Evolutionary conservation across 345 rosid species (phyloP).

Genomic region (Leavenworthia alabamica): DNA sequence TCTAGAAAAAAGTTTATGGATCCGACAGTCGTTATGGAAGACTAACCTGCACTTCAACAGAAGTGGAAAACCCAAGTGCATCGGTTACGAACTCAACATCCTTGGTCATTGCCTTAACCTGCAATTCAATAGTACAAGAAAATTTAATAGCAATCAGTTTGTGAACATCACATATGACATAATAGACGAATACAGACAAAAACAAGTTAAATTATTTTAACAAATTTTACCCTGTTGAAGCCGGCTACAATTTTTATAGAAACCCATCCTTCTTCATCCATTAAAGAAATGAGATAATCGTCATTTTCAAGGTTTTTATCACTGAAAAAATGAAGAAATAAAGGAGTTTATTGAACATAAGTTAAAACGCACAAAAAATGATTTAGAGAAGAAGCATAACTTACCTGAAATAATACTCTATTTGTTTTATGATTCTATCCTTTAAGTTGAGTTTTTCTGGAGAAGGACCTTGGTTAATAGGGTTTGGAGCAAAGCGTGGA

Average conservation of each 20-base stretch:
- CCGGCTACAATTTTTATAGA: conserved; percentile 61
- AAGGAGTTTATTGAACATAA: background rate
- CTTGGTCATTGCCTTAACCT: conserved; percentile 81
- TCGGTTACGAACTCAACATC: conserved; percentile 65
- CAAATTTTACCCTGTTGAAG: no score
- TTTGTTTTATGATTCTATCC: conserved; percentile 55
- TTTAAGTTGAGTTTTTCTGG: conserved; percentile 47
- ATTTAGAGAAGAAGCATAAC: conserved; percentile 11
- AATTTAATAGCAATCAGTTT: background rate
- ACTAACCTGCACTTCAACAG: conserved; percentile 78
- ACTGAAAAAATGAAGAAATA: conserved; percentile 42
- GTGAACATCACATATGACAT: background rate
- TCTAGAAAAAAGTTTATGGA: no score
- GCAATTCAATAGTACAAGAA: conserved; percentile 23
- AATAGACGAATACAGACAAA: conserved; percentile 2
- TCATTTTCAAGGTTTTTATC: conserved; percentile 79
- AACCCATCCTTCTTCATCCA: conserved; percentile 98
- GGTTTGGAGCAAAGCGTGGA: conserved; percentile 54
- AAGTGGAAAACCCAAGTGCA: conserved; percentile 60
- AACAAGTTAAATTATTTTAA: conserved; percentile 5
- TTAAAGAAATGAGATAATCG: conserved; percentile 56
- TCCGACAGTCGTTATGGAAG: no score
- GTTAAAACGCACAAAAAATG: background rate
- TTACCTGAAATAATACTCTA: conserved; percentile 96
- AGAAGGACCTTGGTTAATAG: conserved; percentile 49